phyloP scores from a whole-genome alignment of 164 flowering plant species.

The Warburgia ugandensis region DNA sequence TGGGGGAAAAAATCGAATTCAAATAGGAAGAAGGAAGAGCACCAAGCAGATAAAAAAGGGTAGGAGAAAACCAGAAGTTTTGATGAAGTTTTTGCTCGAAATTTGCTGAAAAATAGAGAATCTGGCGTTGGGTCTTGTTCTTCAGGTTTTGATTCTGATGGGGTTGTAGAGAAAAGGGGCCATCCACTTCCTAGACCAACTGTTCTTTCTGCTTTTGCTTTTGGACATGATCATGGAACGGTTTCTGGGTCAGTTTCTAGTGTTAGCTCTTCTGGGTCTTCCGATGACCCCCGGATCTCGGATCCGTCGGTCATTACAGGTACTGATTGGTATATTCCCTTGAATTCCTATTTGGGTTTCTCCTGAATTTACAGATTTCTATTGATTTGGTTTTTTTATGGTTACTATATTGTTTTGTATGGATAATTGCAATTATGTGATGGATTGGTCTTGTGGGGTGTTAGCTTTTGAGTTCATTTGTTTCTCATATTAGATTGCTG shows the following conservation, averaged over 20 bases:
- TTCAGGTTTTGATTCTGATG: constrained; percentile 50
- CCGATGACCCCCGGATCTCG: constrained; percentile 46
- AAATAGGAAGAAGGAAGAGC: constrained; percentile 26
- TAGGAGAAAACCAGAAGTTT: constrained; percentile 31
- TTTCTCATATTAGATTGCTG: no score
- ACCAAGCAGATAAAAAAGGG: constrained; percentile 4
- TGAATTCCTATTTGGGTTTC: no score
- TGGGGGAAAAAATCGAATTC: constrained; percentile 41
- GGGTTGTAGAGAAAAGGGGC: constrained; percentile 27
- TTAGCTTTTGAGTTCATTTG: no score
- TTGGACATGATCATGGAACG: constrained; percentile 26
- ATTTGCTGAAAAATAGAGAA: no score
- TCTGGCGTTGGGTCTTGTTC: constrained; percentile 26
- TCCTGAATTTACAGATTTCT: no score
- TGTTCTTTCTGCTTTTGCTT: constrained; percentile 13
- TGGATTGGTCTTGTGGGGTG: no score
- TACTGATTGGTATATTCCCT: no score
- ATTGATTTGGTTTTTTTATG: no score
- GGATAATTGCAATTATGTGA: no score
- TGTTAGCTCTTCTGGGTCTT: constrained; percentile 74
- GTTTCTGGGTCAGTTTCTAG: constrained; percentile 64
- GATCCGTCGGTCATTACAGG: constrained; percentile 21
- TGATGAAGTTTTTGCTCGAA: constrained; percentile 25
- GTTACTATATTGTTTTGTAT: no score
- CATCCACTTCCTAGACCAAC: constrained; percentile 72